phyloP scores from a whole-genome alignment of 768 basidiomycete species.

The Pisolithus microcarpus region DNA sequence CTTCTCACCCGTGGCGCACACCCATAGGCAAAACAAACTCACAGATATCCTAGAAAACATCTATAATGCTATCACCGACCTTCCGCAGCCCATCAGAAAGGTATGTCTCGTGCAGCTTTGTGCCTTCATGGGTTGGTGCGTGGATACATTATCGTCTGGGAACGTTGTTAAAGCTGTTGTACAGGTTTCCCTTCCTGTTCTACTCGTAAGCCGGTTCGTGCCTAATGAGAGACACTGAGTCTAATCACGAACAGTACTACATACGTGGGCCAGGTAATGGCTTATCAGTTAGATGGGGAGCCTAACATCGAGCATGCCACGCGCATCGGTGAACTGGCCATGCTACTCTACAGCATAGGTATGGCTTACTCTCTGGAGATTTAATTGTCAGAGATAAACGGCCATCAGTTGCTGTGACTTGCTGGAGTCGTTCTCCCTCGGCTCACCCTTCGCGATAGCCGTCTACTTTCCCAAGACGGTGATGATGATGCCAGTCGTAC shows the following conservation, averaged over 20 bases:
- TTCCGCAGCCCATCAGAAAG: conserved; percentile 78
- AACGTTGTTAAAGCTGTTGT: background rate
- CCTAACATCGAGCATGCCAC: conserved; percentile 82
- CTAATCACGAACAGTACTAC: conserved; percentile 59
- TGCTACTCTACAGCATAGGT: conserved; percentile 90
- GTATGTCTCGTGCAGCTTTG: conserved; percentile 93
- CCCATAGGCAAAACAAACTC: conserved; percentile 40
- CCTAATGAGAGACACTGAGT: background rate
- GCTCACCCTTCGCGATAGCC: conserved; percentile 73
- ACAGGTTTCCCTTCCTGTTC: conserved; percentile 92
- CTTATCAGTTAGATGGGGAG: conserved; percentile 61
- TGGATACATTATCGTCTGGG: conserved; percentile 1
- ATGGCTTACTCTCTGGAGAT: conserved; percentile 1
- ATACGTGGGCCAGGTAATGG: conserved; percentile 93
- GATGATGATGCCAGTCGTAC: conserved; percentile 70
- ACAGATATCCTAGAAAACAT: conserved; percentile 79
- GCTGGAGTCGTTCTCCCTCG: conserved; percentile 79
- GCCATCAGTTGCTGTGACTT: conserved; percentile 66
- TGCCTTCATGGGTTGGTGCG: conserved; percentile 94
- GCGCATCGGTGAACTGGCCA: conserved; percentile 77
- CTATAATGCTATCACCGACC: conserved; percentile 56
- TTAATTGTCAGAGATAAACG: background rate
- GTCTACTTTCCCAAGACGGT: conserved; percentile 63
- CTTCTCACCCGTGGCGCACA: background rate
- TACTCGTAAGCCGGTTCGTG: conserved; percentile 52